phyloP scores from a whole-genome alignment of 148 eudicot species.

The Linanthus parryae region DNA sequence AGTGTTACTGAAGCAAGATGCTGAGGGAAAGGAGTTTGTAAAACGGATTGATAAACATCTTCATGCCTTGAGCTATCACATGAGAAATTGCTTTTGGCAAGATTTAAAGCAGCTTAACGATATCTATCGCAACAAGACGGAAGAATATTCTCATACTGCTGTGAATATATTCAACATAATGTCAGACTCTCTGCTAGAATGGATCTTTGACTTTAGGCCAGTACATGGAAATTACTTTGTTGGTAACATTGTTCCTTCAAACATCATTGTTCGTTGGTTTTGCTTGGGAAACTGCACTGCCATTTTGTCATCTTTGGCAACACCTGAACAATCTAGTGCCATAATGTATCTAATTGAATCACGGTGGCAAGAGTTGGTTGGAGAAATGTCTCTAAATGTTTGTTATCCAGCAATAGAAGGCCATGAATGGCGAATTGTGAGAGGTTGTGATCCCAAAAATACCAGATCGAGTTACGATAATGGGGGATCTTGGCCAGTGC shows the following conservation, averaged over 20 bases:
- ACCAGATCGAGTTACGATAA: conserved; percentile 95
- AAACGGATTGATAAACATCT: neutral
- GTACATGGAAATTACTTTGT: conserved; percentile 64
- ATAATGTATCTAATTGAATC: conserved; percentile 91
- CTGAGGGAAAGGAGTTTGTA: neutral
- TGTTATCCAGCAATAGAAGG: conserved; percentile 87
- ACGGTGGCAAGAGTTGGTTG: conserved; percentile 81
- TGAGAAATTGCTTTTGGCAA: neutral
- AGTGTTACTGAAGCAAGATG: neutral
- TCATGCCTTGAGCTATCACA: neutral
- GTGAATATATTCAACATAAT: conserved; percentile 76
- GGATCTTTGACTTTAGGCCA: conserved; percentile 92
- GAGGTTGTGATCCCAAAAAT: conserved; percentile 89
- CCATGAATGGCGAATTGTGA: conserved; percentile 79
- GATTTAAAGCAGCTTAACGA: neutral
- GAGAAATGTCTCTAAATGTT: conserved; percentile 80
- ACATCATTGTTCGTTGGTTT: conserved; percentile 85
- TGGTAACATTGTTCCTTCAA: conserved; percentile 77
- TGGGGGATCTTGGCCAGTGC: conserved; percentile 95
- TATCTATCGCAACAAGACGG: conserved; percentile 23
- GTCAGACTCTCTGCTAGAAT: conserved; percentile 89
- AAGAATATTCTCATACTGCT: conserved; percentile 82
- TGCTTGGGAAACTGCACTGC: conserved; percentile 86
- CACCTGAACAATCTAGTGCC: conserved; percentile 65
- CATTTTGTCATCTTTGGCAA: conserved; percentile 73